A percentile compares a stretch with the other conserved stretches of the same genome.
Conservation (phyloP, 257 asterid species). For the Petunia axillaris region DNA sequence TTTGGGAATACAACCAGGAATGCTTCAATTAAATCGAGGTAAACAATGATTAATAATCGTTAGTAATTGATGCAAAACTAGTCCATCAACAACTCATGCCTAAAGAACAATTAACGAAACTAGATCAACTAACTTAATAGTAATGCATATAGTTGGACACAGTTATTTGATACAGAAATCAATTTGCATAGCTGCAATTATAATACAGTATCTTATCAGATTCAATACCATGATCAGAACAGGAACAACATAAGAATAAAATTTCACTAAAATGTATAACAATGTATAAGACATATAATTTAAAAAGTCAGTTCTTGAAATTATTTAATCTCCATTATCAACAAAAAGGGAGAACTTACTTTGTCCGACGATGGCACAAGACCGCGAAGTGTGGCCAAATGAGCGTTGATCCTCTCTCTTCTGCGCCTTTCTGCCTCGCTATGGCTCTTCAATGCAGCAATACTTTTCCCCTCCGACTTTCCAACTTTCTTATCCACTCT, state of each 20-base stretch:
- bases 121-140: no score
- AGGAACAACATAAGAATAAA: background rate
- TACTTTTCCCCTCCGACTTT: slow-evolving; percentile 50
- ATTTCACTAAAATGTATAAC: background rate
- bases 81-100: background rate
- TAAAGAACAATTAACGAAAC: no score
- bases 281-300: background rate
- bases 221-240: background rate
- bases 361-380: slow-evolving; percentile 71
- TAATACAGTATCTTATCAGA: background rate
- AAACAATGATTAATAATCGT: no score
- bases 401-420: slow-evolving; percentile 85
- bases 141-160: no score
- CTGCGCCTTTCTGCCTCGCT: slow-evolving; percentile 92
- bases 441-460: slow-evolving; percentile 80
- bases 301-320: background rate
- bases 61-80: background rate
- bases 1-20: background rate
- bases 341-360: slow-evolving; percentile 48
- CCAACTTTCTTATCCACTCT: slow-evolving; percentile 48
- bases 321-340: background rate
- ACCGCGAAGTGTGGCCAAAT: slow-evolving; percentile 61
- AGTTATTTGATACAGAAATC: background rate
- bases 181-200: background rate
- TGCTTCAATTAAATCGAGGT: background rate